These are phyloP conservation scores for Paraleonurus japonicus DNA, from an alignment of 257 asterid genomes.

Conservation along the genomic window DNA sequence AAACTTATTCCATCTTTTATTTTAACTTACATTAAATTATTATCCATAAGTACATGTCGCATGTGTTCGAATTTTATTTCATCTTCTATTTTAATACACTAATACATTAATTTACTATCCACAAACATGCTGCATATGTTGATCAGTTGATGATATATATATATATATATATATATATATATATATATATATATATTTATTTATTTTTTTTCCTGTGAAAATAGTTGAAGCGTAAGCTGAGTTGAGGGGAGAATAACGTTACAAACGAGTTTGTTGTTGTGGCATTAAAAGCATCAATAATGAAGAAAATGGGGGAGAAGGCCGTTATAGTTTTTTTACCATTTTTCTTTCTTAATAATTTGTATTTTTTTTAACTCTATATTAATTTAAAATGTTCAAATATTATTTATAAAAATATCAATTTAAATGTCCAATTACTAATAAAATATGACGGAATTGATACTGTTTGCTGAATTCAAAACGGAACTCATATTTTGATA, in stretches of 20 bases:
- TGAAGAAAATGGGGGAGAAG: neutral
- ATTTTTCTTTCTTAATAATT: neutral
- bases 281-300: slow-evolving; percentile 13
- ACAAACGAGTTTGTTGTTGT: slow-evolving; percentile 20
- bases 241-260: slow-evolving; percentile 9
- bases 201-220: too few species aligned
- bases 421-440: neutral
- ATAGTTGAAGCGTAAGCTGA: neutral
- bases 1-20: too few species aligned
- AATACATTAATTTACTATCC: neutral
- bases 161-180: neutral
- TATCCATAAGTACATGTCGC: too few species aligned
- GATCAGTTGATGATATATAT: neutral
- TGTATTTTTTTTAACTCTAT: neutral
- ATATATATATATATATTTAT: neutral
- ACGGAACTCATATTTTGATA: neutral
- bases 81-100: too few species aligned
- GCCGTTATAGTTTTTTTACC: neutral
- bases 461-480: neutral
- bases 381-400: neutral
- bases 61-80: too few species aligned
- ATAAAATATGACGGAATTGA: neutral
- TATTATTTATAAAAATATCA: neutral
- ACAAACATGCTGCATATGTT: neutral
- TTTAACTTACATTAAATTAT: too few species aligned